Evolutionary conservation across 2,329 filamentous ascomycete genomes (phyloP).

Genomic region (Venturia asperata): DNA sequence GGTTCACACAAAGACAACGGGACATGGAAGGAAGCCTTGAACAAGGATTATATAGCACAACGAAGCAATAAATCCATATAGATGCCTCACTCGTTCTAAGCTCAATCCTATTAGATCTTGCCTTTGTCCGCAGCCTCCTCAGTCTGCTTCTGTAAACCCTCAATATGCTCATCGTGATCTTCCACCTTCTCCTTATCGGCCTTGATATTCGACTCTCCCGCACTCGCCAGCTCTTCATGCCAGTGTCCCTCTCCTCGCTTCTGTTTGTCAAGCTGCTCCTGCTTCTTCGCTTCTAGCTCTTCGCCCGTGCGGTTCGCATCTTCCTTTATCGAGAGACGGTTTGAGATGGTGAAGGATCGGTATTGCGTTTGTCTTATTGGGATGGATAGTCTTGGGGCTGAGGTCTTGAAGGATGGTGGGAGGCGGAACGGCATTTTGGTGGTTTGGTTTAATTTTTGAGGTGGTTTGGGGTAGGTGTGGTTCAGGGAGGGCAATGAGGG

Average conservation of each 20-base stretch:
- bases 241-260: constrained; percentile 37
- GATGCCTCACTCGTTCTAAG: too few relatives aligned
- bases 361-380: constrained; percentile 16
- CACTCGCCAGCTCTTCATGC: constrained; percentile 38
- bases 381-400: background rate
- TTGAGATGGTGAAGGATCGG: constrained; percentile 30
- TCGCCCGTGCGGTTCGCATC: constrained; percentile 34
- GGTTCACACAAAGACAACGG: too few relatives aligned
- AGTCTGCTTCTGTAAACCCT: constrained; percentile 40
- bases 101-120: constrained; percentile 15
- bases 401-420: background rate
- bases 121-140: constrained; percentile 36
- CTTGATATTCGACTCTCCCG: constrained; percentile 35
- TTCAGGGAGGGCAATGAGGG: background rate
- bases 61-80: too few relatives aligned
- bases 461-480: background rate
- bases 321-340: constrained; percentile 34
- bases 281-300: constrained; percentile 38
- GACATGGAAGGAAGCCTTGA: too few relatives aligned
- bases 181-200: constrained; percentile 39
- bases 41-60: too few relatives aligned
- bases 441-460: background rate
- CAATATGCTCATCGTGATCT: constrained; percentile 38
- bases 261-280: constrained; percentile 40
- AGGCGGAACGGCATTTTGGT: background rate